Base-by-base conservation (phyloP, 169 alveolate species). In the Eimeria necatrix region DNA sequence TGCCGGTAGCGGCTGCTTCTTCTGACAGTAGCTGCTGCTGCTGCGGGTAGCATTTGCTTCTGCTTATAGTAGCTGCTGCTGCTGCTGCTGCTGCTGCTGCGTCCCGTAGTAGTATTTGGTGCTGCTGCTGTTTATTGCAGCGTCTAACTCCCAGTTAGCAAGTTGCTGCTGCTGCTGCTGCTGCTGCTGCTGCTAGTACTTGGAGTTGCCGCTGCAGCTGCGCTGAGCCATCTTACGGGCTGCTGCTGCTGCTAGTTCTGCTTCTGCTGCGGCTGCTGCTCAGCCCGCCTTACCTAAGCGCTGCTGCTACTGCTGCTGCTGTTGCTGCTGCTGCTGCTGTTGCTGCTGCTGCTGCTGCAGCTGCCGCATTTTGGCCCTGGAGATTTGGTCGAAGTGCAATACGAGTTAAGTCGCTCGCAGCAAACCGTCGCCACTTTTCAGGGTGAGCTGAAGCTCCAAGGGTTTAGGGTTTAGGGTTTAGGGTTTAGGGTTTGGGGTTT, bases 391-490 rank as follows among this genome's bases (percentile, higher is more conserved):
- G 96, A 95, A 41, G 96, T 95, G 74, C 81, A 88, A 53, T 95
- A 95, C 80, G 96, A 95, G 80, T 87, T 95, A 48, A 53, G 89
- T n/a, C 93, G 96, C 87, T 85, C 95, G 46, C 84, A 95, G 94
- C 95, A 95, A 46, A 95, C 96, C 4, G 93, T 95, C 9, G 96
- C 94, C 24, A 78, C 90, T 16, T 95, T 95, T 46, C 96, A 95
- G 70, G 96, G 96, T 94, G 26, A 59, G 86, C 32, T 9, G 26
- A 32, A 32, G 41, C 2, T 32, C 41, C 41, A 32, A 32, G 18
- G 14, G n/a, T 16, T 16, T 16, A 59, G n/a, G 41, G 41, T 32
- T 32, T 32, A 32, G 41, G 41, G 41, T 32, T 32, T 32, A 2
- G 41, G 41, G 41, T 14, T 20, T 32, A 32, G 41, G 41, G 2